phyloP scores from a whole-genome alignment of 1,284 basidiomycete genomes.

The Ustilago curta region DNA sequence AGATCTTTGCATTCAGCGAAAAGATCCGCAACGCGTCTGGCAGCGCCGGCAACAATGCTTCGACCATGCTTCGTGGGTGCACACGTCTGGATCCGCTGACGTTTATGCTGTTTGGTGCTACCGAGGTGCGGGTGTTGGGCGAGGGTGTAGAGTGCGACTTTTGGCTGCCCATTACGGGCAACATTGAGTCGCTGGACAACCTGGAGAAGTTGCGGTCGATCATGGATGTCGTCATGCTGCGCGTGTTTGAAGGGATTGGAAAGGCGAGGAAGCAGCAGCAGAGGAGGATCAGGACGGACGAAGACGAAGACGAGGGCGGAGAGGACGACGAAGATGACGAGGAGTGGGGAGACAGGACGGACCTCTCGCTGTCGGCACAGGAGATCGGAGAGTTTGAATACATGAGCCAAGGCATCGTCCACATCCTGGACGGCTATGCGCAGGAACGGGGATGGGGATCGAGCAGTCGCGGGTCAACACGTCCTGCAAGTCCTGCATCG shows the following conservation, averaged over 20 bases:
- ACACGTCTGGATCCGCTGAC: constrained; percentile 85
- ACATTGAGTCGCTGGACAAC: constrained; percentile 81
- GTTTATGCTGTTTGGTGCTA: constrained; percentile 91
- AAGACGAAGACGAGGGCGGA: constrained; percentile 28
- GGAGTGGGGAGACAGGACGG: constrained; percentile 42
- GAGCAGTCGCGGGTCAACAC: constrained; percentile 40
- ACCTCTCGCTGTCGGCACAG: constrained; percentile 52
- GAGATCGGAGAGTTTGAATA: constrained; percentile 63
- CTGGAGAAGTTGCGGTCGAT: constrained; percentile 84
- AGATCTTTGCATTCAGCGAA: constrained; percentile 86
- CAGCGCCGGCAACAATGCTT: constrained; percentile 71
- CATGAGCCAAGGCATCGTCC: constrained; percentile 59
- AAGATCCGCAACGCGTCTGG: constrained; percentile 82
- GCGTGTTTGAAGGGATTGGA: constrained; percentile 84
- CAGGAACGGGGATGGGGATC: constrained; percentile 45
- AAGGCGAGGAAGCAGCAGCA: constrained; percentile 24
- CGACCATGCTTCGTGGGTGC: constrained; percentile 78
- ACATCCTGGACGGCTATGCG: constrained; percentile 59
- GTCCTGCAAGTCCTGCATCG: constrained; percentile 36
- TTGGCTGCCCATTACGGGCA: constrained; percentile 87
- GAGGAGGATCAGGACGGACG: not conserved
- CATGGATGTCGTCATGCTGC: constrained; percentile 86
- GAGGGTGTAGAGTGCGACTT: constrained; percentile 79
- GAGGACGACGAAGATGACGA: constrained; percentile 34
- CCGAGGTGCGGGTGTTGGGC: constrained; percentile 74